Evolutionary conservation across 495 filamentous ascomycete genomes (phyloP), one percentile per base, ranked within the genome.

Genomic region (Talaromyces proteolyticus): DNA sequence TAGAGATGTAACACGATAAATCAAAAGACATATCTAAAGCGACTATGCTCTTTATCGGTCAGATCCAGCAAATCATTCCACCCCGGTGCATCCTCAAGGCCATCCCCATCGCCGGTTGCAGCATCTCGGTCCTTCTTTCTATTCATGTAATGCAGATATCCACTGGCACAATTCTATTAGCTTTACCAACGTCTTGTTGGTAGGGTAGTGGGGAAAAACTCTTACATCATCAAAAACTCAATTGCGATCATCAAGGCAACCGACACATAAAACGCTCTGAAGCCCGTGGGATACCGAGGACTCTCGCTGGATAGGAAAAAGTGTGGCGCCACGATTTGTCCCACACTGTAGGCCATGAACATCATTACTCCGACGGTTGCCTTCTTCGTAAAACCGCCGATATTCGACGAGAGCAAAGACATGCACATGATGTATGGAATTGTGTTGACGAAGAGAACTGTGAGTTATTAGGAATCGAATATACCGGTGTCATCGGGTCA

Each of bases 321-420:
- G 21, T 63, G 60, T 8, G 64, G 62, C 10, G 58, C 55, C 37
- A 61, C 44, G 19, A 58, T 54, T 21, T 56, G 47, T 42, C 52
- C 47, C 2, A 19, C 36, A n/a, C 51, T 50, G 46, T 53, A 61
- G 6, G 24, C 36, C 16, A 56, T 43, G 25, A 57, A 59, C 4
- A 39, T 29, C 2, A 53, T 36, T 18, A 59, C 55, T 19, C 47
- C 61, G 10, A 65, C 58, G 1, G 58, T 57, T 4, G 63, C 56
- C 44, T 80, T 78, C 58, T 84, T 82, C 6, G 80, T 82, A 60
- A 77, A 81, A 16, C 79, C 79, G 3, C 74, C 75, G 1, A 81
- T 65, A 44, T 83, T 81, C 24, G 67, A 69, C 0, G 63, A 62
- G 18, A 78, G 71, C 17, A 79, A 56, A 6, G 61, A 68, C 3